Evolutionary conservation across 176 grass and related monocot genomes (phyloP).

Genomic region (Triticum timopheevii): DNA sequence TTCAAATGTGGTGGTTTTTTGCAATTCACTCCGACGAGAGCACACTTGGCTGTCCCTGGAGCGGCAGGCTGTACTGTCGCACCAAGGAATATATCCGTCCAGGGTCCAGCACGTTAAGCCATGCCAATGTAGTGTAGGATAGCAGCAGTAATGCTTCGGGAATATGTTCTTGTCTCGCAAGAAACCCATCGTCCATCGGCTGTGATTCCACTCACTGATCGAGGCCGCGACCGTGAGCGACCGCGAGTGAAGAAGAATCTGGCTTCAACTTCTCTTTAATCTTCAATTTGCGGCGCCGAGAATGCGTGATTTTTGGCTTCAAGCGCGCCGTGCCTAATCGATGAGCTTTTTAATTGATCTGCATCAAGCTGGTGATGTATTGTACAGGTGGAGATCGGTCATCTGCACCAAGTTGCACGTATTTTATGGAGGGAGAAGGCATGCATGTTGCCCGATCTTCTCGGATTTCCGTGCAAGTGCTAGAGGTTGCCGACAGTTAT

Average conservation of each 20-base stretch:
- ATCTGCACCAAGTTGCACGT: constrained; percentile 8
- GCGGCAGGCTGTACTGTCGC: not conserved
- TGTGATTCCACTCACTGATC: not conserved
- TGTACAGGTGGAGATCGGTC: not conserved
- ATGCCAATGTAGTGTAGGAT: too few species aligned
- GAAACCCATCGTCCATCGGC: not conserved
- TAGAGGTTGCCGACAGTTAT: not conserved
- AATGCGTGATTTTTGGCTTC: not conserved
- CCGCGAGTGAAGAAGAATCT: not conserved
- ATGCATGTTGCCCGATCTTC: not conserved
- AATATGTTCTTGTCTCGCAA: not conserved
- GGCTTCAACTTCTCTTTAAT: not conserved
- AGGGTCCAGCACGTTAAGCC: not conserved
- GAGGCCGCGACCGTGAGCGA: not conserved
- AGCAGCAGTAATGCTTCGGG: not conserved
- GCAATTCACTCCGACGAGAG: not conserved
- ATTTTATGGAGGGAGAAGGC: not conserved
- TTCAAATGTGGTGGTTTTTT: too few species aligned
- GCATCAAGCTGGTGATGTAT: constrained; percentile 1
- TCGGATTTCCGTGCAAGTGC: not conserved
- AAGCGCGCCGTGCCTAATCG: not conserved
- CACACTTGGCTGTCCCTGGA: not conserved
- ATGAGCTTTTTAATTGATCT: not conserved
- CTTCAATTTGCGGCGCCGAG: not conserved
- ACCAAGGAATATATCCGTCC: not conserved